Base-by-base conservation (phyloP, 176 grass and related monocot species). In the Bolboschoenus planiculmis region DNA sequence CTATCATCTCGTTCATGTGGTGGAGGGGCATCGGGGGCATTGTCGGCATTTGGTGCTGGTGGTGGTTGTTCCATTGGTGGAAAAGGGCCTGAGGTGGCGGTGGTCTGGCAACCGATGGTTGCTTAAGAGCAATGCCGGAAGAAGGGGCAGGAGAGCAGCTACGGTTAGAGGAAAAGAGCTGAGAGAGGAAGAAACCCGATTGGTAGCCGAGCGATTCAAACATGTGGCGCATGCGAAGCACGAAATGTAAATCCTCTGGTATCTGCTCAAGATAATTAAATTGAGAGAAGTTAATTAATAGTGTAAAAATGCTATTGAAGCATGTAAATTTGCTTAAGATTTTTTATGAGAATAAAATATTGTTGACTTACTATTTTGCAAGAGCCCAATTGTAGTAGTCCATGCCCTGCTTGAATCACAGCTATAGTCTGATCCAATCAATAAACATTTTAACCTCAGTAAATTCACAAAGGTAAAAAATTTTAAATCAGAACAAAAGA, bases 381-480 rank as follows among this genome's bases (percentile, higher is more conserved):
- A 50, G 97, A 96, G 15, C 97, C 97, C 33, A 99, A 82, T 71
- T 99, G 97, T 71, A 99, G 88, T 29, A 99, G 97, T 39, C 97
- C 97, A 90, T 99, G 97, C 6, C 93, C 97, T 5, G 97, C 97
- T 91, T 99, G 97, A 88, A 99, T 99, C 71, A 99, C 97, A 3
- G 97, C 91, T 78, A 99, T 99, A 44, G 97, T 99, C 97, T 99
- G 87, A 42, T 61, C 67, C 81, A 37, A 15, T 10, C 67, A 61
- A 67, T 86, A 21, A 55, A 36, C 59, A 64, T 1, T 23, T 23
- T 10, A 53, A 53, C 4, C n/a, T 87, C 27, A 87, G 65, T 34
- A 66, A 53, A 27, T 23, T 14, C 5, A 58, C 31, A 72, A 43
- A 34, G 0, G 10, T 30, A 85, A 31, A 57, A 8, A 53, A n/a